Conservation (phyloP, 225 moss, liverwort and hornwort genomes). For the Climacium dendroides region DNA sequence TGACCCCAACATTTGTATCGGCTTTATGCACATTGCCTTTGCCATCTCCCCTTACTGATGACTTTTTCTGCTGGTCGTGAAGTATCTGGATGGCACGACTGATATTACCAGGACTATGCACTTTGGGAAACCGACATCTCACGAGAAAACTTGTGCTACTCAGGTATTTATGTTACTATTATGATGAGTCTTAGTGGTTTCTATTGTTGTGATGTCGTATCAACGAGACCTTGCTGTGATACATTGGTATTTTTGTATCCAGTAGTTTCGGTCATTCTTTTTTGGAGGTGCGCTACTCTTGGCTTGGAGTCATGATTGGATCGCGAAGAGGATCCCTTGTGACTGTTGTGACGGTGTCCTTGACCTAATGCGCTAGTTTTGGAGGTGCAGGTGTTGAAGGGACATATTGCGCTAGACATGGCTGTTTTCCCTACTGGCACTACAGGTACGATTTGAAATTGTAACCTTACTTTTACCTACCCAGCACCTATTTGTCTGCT, state of each 20-base stretch:
- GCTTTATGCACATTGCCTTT: background rate
- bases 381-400: constrained; percentile 60
- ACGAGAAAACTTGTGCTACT: constrained; percentile 69
- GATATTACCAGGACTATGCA: constrained; percentile 81
- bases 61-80: background rate
- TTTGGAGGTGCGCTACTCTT: background rate
- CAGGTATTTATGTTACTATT: constrained; percentile 26
- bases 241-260: background rate
- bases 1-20: background rate
- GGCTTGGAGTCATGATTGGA: background rate
- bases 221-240: background rate
- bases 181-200: background rate
- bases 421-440: constrained; percentile 77
- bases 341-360: background rate
- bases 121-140: constrained; percentile 70
- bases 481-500: background rate
- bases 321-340: background rate
- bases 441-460: constrained; percentile 30
- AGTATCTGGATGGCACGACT: constrained; percentile 84
- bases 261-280: background rate
- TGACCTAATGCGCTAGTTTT: background rate
- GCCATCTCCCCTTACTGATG: background rate
- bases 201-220: background rate
- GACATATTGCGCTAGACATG: constrained; percentile 69
- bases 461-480: background rate